These are phyloP conservation scores for Amniculicola lignicola DNA, from an alignment of 495 filamentous ascomycete genomes.

Conservation along the genomic window DNA sequence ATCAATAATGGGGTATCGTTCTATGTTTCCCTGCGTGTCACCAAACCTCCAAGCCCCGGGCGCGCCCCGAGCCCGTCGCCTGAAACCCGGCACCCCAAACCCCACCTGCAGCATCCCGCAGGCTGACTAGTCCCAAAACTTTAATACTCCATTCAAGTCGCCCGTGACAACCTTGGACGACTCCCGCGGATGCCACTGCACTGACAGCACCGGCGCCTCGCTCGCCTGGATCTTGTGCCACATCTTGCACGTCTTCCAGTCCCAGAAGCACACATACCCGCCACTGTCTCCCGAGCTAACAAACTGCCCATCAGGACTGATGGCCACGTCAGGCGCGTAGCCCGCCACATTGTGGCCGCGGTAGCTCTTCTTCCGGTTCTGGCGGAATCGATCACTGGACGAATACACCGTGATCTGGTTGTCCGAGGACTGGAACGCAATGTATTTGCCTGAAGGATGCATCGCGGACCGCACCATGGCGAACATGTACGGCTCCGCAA, in stretches of 20 bases:
- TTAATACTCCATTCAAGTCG: slow-evolving; percentile 82
- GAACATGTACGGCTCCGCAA: slow-evolving; percentile 96
- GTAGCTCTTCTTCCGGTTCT: slow-evolving; percentile 96
- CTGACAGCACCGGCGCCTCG: slow-evolving; percentile 72
- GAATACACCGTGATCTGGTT: slow-evolving; percentile 97
- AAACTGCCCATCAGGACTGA: slow-evolving; percentile 88
- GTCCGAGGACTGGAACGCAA: slow-evolving; percentile 86
- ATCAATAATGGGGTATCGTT: slow-evolving; percentile 11
- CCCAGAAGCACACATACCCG: slow-evolving; percentile 93
- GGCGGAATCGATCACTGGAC: slow-evolving; percentile 87
- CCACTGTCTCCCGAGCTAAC: slow-evolving; percentile 77
- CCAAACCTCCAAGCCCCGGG: neutral
- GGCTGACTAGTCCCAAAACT: slow-evolving; percentile 91
- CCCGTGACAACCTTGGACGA: slow-evolving; percentile 89
- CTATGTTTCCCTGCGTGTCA: neutral
- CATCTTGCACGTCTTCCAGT: slow-evolving; percentile 99
- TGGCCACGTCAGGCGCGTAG: slow-evolving; percentile 83
- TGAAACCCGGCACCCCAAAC: no score
- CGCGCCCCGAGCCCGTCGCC: neutral
- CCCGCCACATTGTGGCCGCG: slow-evolving; percentile 93
- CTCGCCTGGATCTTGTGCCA: slow-evolving; percentile 88
- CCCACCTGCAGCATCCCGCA: no score
- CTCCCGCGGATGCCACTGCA: slow-evolving; percentile 94
- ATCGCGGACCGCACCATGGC: slow-evolving; percentile 74
- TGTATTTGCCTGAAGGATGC: slow-evolving; percentile 88